A percentile compares a stretch with the other conserved stretches of the same genome.
Evolutionary conservation across 139 green algal species (phyloP).

Genomic region (Chlorella sp.): DNA sequence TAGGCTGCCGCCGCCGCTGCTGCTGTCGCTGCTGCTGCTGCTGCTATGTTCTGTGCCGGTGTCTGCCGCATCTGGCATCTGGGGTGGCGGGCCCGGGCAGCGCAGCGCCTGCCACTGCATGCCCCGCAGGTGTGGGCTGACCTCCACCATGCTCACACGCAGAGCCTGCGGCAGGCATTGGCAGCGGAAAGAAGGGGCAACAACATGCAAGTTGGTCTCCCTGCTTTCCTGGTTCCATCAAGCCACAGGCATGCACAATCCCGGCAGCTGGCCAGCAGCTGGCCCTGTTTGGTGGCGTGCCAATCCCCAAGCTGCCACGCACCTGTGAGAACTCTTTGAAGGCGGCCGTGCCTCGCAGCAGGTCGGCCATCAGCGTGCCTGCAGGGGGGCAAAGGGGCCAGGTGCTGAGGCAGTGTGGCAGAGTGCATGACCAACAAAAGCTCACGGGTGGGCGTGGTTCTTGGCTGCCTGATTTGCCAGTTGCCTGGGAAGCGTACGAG

Average conservation of each 20-base stretch:
- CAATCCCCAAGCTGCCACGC: not conserved
- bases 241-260: not conserved
- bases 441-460: no score
- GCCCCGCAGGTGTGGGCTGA: conserved; percentile 63
- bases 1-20: not conserved
- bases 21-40: not conserved
- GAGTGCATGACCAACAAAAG: no score
- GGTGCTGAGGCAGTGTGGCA: no score
- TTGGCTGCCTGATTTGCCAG: no score
- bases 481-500: no score
- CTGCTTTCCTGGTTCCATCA: not conserved
- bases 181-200: no score
- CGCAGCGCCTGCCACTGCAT: conserved; percentile 29
- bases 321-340: conserved; percentile 51
- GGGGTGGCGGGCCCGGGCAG: not conserved
- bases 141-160: conserved; percentile 88
- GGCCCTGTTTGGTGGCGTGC: not conserved
- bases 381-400: not conserved
- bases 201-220: not conserved
- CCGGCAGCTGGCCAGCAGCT: not conserved
- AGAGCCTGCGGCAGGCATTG: conserved; percentile 20
- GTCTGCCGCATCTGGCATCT: not conserved
- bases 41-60: not conserved
- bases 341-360: conserved; percentile 79
- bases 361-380: conserved; percentile 95